A percentile compares a stretch with the other conserved stretches of the same genome.
Evolutionary conservation across 305 asterid genomes (phyloP).

Genomic region (Nicotiana rustica): DNA sequence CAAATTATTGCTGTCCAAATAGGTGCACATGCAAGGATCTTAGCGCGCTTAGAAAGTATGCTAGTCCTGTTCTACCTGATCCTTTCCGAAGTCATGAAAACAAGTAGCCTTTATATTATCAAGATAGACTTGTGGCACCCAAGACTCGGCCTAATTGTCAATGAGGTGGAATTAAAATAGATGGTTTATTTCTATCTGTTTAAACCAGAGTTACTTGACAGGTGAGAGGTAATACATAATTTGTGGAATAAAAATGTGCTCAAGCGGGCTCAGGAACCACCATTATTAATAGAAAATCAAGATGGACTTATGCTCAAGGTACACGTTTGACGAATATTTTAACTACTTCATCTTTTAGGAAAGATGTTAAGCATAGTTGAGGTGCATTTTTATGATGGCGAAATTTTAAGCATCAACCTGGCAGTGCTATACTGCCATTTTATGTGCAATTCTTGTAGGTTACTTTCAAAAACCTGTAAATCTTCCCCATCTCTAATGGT

Average conservation of each 20-base stretch:
- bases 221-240: too few relatives aligned
- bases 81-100: neutral
- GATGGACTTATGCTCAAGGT: too few relatives aligned
- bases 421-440: neutral
- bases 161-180: too few relatives aligned
- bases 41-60: neutral
- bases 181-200: neutral
- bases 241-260: too few relatives aligned
- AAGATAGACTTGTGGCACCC: neutral
- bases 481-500: neutral
- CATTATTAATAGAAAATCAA: too few relatives aligned
- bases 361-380: neutral
- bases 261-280: too few relatives aligned
- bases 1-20: neutral
- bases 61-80: neutral
- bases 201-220: too few relatives aligned
- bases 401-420: neutral
- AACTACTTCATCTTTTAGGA: too few relatives aligned
- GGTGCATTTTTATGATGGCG: neutral
- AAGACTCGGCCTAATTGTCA: too few relatives aligned
- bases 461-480: neutral
- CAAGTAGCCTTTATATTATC: neutral
- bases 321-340: too few relatives aligned
- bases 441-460: neutral
- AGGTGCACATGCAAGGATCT: neutral